phyloP scores from a whole-genome alignment of 148 eudicot genomes.

The Chenopodium album region DNA sequence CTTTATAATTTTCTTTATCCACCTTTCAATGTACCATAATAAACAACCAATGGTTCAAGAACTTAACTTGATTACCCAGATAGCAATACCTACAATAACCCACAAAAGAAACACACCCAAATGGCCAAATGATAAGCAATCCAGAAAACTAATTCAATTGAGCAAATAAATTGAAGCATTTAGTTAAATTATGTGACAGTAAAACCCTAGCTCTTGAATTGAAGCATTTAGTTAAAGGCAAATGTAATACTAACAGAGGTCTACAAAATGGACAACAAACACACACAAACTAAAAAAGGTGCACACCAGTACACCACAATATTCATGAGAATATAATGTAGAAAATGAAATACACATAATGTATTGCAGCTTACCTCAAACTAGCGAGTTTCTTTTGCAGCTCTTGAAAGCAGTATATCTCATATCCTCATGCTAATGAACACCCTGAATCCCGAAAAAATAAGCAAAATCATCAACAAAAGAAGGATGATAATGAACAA shows the following conservation, averaged over 20 bases:
- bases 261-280: neutral
- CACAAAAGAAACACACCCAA: slow-evolving; percentile 8
- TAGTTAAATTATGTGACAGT: neutral
- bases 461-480: neutral
- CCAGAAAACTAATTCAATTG: neutral
- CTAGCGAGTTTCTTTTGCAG: neutral
- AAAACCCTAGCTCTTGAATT: too few relatives aligned
- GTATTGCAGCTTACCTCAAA: neutral
- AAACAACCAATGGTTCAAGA: neutral
- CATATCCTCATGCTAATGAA: neutral
- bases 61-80: neutral
- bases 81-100: slow-evolving; percentile 18
- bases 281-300: neutral
- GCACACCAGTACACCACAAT: neutral
- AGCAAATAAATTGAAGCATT: neutral
- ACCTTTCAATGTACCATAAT: neutral
- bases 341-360: neutral
- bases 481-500: neutral
- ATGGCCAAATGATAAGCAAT: neutral
- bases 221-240: neutral
- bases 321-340: neutral
- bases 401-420: neutral
- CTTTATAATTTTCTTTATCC: neutral
- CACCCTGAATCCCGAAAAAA: neutral
- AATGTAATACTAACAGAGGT: neutral